Evolutionary conservation across 2,329 filamentous ascomycete species (phyloP), one percentile per base, ranked within the genome.

Genomic region (Calonectria pseudoreteaudii): DNA sequence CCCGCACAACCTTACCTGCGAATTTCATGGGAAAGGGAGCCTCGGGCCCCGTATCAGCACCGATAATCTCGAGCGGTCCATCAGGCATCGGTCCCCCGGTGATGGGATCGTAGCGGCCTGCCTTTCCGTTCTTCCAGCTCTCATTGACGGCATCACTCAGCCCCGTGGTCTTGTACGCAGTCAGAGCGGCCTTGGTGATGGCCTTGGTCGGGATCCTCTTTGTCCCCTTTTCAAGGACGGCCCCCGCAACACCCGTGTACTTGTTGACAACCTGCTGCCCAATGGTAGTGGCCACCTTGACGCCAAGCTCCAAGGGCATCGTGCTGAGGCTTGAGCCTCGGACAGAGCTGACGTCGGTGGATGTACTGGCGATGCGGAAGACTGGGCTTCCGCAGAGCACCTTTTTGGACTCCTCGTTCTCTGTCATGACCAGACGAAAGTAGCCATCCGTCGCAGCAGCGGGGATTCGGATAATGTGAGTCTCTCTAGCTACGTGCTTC

Each of bases 311-410:
- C 20, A 94, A 80, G 0, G 93, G 93, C 82, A 94, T 85, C 0
- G 91, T 93, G 4, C 85, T 86, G 8, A 94, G 80, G 75, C 92
- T 93, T 0, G 93, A 92, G 0, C 93, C 93, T 10, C 91, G 89
- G 2, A 94, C 81, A 0, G 92, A 88, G 78, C 90, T 91, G 0
- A 89, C 86, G 73, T 91, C 91, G 0, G 88, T 86, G 0, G 92
- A 93, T 0, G 91, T 91, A 74, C 92, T 94, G 2, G 93, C 89
- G n/a, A 94, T 86, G 20, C 93, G 88, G 76, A 94, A 94, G 0
- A 93, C 89, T 0, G 93, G 93, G 74, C 92, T 93, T 0, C 89
- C 88, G 73, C 92, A 94, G 0, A 94, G 86, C 0, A 90, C 86
- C 77, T 90, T 92, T 76, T 89, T 90, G 18, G 76, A 76, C 3